Evolutionary conservation across 1,284 basidiomycete species (phyloP), one percentile per base, ranked within the genome.

Genomic region (Apiotrichum sp.): DNA sequence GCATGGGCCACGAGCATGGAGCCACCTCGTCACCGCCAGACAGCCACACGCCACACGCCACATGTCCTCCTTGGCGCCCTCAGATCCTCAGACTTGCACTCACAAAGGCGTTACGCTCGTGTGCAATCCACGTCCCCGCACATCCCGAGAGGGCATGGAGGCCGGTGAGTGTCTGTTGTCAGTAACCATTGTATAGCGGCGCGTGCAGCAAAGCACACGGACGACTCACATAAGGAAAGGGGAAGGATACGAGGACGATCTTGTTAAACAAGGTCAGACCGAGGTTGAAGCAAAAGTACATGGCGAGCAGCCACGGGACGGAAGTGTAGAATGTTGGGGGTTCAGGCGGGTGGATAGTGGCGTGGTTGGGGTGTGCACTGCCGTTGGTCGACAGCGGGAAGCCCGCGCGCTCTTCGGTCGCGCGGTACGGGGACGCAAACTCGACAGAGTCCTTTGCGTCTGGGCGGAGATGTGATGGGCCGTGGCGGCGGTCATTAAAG

Each of bases 251-350:
- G 56, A 96, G 83, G 9, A 96, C 86, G 43, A 84, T 80, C 77
- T 97, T 96, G 82, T 96, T 96, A 78, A 90, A 93, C 43, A 97
- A 78, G 1, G 93, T 96, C 61, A 96, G 82, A 6, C 82, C 82
- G 36, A 97, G 84, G 74, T 96, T 96, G 81, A 93, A 87, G 58
- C 79, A 76, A 67, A 97, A 93, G 78, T 95, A 96, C 57, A 90
- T 78, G 9, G 73, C 67, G 16, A 95, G 80, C 88, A 89, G 92
- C 56, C 67, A 76, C n/a, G 63, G 68, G 33, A 66, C 63, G 14
- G 68, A 69, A 48, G 72, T 70, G 41, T 57, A 63, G 50, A 69
- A 70, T 36, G 31, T 11, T 33, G 45, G 44, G 4, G 6, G 7
- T 10, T n/a, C 41, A 9, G n/a, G 34, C 38, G 36, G 10, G 4